Evolutionary conservation across 2,329 filamentous ascomycete genomes (phyloP).

Genomic region (Trichoderma aggressivum): DNA sequence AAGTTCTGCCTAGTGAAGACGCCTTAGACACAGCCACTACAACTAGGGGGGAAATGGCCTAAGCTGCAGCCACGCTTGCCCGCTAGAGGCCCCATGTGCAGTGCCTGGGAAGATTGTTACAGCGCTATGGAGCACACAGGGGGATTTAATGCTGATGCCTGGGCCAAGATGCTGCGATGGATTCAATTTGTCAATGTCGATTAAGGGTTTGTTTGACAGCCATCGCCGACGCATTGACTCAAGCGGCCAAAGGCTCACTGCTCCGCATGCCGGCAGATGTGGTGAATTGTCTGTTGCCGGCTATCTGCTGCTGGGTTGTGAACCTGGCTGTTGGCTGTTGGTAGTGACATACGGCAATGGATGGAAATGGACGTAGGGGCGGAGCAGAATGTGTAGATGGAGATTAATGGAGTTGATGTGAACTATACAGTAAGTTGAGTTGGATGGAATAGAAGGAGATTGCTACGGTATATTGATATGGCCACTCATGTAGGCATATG

Average conservation of each 20-base stretch:
- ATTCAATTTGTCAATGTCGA: not conserved
- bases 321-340: not conserved
- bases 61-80: not conserved
- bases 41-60: not conserved
- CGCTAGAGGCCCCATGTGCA: not conserved
- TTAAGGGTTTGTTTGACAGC: not conserved
- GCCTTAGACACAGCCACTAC: slow-evolving; percentile 6
- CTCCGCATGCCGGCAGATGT: not conserved
- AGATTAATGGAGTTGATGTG: not conserved
- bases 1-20: not conserved
- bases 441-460: not conserved
- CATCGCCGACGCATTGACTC: not conserved
- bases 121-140: not conserved
- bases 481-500: not conserved
- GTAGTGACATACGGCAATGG: not conserved
- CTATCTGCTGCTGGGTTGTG: not conserved
- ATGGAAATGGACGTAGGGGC: not conserved
- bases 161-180: not conserved
- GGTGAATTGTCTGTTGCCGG: not conserved
- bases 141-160: not conserved
- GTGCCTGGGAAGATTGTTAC: not conserved
- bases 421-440: not conserved
- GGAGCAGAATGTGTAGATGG: not conserved
- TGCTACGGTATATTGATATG: not conserved
- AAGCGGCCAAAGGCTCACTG: not conserved